Evolutionary conservation across 129 eudicot species (phyloP), one percentile per base, ranked within the genome.

Genomic region (Ambrosia artemisiifolia): DNA sequence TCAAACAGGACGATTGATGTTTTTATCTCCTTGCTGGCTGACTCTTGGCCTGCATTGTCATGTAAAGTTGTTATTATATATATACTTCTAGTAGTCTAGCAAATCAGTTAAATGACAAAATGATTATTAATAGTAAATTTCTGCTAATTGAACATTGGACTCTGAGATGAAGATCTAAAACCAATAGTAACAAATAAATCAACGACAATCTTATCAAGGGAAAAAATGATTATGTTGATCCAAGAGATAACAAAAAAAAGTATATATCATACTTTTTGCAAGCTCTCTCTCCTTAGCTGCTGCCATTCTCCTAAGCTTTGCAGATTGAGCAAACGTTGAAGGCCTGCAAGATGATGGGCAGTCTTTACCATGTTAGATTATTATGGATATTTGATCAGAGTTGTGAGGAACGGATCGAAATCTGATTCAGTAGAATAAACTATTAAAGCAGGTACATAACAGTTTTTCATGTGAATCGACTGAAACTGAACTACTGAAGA

Each of bases 291-390:
- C 96, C 85, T 90, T 94, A 69, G 97, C 86, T 80, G 88, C 89
- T 62, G 97, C 99, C 84, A 65, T 84, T 82, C 99, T 94, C 80
- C 85, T 88, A 38, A 94, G 89, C 79, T 94, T 94, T 44, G 99
- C 96, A 43, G 99, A 96, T 83, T 88, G 99, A 63, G 97, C 99
- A 88, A 95, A 95, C 49, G 99, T 95, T 66, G 99, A 88, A 80
- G 99, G 97, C 82, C 97, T 95, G 85, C 56, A 73, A 67, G 44
- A 69, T 50, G 32, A 50, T 43, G 18, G 11, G 62, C 40, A 62
- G 70, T 72, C 47, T 70, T 59, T 30, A 38, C 53, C 34, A 77
- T 17, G 63, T 76, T 76, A 56, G 18, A 43, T 32, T 67, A 11
- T 24, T 28, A 50, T 49, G 35, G 14, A 70, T 62, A 51, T 38